Percentiles rank a stretch among this genome's conserved stretches.
Conservation (phyloP, 805 yeast species). For the Starmerella vitae region DNA sequence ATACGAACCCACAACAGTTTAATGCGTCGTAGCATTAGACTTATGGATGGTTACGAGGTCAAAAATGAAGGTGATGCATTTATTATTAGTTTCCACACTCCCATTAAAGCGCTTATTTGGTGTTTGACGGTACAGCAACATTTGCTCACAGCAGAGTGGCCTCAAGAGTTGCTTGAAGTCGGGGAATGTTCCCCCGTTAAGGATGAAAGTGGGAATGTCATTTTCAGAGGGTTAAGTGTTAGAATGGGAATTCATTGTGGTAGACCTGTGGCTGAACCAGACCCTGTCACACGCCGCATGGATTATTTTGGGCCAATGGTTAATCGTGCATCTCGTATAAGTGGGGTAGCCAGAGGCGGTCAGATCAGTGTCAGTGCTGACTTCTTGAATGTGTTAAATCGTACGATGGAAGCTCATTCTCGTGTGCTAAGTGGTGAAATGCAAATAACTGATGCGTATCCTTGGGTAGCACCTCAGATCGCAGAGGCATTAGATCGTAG, state of each 20-base stretch:
- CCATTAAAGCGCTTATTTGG: slow-evolving; percentile 83
- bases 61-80: slow-evolving; percentile 99
- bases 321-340: slow-evolving; percentile 82
- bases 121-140: slow-evolving; percentile 86
- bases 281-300: slow-evolving; percentile 91
- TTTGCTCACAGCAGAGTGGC: slow-evolving; percentile 82
- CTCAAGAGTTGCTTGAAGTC: slow-evolving; percentile 72
- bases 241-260: slow-evolving; percentile 99
- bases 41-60: slow-evolving; percentile 95
- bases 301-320: slow-evolving; percentile 99
- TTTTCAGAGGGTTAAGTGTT: slow-evolving; percentile 83
- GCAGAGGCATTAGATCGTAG: slow-evolving; percentile 22
- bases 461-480: slow-evolving; percentile 6
- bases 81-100: slow-evolving; percentile 92
- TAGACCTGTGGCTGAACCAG: slow-evolving; percentile 87
- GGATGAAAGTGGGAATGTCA: slow-evolving; percentile 43
- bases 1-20: slow-evolving; percentile 85
- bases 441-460: slow-evolving; percentile 11
- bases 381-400: slow-evolving; percentile 55
- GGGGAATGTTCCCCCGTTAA: slow-evolving; percentile 71
- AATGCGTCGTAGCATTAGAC: slow-evolving; percentile 84
- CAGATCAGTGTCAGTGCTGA: slow-evolving; percentile 80
- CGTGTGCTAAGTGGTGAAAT: slow-evolving; percentile 14
- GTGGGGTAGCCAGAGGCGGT: slow-evolving; percentile 97
- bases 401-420: slow-evolving; percentile 34